A percentile compares a stretch with the other conserved stretches of the same genome.
These are phyloP conservation scores for Platanthera zijinensis DNA, from an alignment of 106 monocot genomes.

Conservation along the genomic window DNA sequence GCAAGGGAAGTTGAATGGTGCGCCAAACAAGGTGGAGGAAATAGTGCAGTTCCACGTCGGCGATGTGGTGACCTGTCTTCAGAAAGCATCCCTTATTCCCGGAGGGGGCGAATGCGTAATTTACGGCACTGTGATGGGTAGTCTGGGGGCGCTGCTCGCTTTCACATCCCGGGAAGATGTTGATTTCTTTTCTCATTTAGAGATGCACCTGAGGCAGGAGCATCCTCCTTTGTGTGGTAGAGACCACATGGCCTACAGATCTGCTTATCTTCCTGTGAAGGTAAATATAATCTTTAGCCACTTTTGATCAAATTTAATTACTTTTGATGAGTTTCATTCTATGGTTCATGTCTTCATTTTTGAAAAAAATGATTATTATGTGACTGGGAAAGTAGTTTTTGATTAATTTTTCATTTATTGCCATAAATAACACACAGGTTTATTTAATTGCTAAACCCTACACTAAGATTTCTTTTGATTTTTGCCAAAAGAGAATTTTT, in stretches of 20 bases:
- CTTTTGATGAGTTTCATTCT: background rate
- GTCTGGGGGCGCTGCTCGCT: constrained; percentile 82
- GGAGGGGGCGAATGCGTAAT: constrained; percentile 93
- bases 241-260: constrained; percentile 90
- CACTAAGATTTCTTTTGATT: too few relatives aligned
- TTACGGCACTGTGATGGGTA: constrained; percentile 99
- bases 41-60: constrained; percentile 99
- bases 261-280: constrained; percentile 98
- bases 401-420: too few relatives aligned
- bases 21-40: constrained; percentile 95
- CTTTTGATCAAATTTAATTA: background rate
- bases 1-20: constrained; percentile 91
- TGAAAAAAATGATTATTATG: background rate
- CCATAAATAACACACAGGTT: too few relatives aligned
- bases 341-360: background rate
- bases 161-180: constrained; percentile 96
- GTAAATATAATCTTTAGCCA: constrained; percentile 17
- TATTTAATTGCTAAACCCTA: too few relatives aligned
- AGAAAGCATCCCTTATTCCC: constrained; percentile 88
- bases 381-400: background rate
- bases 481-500: too few relatives aligned
- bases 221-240: constrained; percentile 93
- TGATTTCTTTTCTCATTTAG: constrained; percentile 93
- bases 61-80: constrained; percentile 83
- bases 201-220: constrained; percentile 99